Percentiles rank a stretch among this genome's conserved stretches.
Evolutionary conservation across 495 filamentous ascomycete genomes (phyloP).

Genomic region (Sporormia fimetaria): DNA sequence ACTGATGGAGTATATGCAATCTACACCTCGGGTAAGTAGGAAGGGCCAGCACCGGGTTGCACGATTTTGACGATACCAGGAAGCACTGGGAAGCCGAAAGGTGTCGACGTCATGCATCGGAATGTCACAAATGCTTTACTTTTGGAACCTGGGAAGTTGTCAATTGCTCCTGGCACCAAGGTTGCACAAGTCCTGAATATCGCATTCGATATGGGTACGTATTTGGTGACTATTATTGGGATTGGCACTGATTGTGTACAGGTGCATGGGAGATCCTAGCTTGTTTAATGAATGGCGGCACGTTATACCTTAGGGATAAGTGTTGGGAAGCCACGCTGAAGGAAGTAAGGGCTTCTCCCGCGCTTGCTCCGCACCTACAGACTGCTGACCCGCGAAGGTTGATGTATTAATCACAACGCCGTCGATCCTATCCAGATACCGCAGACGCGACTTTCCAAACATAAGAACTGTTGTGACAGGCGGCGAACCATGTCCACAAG

Average conservation of each 20-base stretch:
- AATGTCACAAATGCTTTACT: conserved; percentile 17
- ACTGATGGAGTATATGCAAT: conserved; percentile 13
- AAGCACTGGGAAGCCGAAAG: conserved; percentile 14
- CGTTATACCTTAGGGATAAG: conserved; percentile 7
- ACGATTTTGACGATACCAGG: too few species aligned
- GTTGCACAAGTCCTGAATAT: conserved; percentile 16
- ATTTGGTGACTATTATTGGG: not conserved
- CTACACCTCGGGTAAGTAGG: conserved; percentile 12
- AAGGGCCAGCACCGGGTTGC: not conserved
- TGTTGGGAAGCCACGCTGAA: conserved; percentile 13
- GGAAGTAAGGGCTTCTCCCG: too few species aligned
- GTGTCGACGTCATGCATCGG: conserved; percentile 11
- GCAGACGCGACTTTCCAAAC: conserved; percentile 7
- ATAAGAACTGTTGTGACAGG: conserved; percentile 17
- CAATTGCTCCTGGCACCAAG: conserved; percentile 5
- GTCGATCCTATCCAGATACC: conserved; percentile 11
- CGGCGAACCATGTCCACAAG: conserved; percentile 14
- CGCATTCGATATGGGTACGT: conserved; percentile 19
- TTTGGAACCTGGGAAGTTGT: conserved; percentile 9
- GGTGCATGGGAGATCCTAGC: conserved; percentile 18
- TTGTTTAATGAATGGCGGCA: conserved; percentile 18
- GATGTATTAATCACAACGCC: conserved; percentile 16
- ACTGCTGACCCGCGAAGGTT: too few species aligned
- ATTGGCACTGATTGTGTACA: not conserved
- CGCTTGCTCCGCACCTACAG: too few species aligned